phyloP scores from a whole-genome alignment of 768 basidiomycete species.

The Brasilioporus rufonigricans region DNA sequence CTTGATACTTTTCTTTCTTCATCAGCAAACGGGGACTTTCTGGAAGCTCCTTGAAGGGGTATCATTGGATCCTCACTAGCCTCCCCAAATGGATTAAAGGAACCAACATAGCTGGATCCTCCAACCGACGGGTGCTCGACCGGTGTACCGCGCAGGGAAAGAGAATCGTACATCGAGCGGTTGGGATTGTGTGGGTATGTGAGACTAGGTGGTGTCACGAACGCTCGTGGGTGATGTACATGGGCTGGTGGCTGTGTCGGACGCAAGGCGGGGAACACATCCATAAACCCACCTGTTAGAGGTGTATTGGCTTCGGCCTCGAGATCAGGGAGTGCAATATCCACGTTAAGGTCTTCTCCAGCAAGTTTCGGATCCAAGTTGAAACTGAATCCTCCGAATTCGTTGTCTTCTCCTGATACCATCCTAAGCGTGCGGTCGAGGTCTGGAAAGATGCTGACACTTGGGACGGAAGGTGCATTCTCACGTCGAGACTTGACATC shows the following conservation, averaged over 20 bases:
- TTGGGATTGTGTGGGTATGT: slow-evolving; percentile 45
- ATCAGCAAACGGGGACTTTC: slow-evolving; percentile 51
- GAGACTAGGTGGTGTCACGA: slow-evolving; percentile 53
- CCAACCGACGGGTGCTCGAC: slow-evolving; percentile 47
- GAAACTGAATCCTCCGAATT: slow-evolving; percentile 76
- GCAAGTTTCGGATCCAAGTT: slow-evolving; percentile 80
- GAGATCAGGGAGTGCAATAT: slow-evolving; percentile 48
- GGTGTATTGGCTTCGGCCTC: slow-evolving; percentile 47
- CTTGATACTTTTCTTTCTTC: slow-evolving; percentile 66
- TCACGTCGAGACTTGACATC: slow-evolving; percentile 79
- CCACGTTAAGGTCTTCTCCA: slow-evolving; percentile 38
- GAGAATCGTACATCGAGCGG: slow-evolving; percentile 58
- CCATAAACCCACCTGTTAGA: slow-evolving; percentile 63
- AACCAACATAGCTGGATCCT: slow-evolving; percentile 60
- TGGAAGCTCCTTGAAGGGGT: slow-evolving; percentile 24
- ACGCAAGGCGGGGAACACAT: slow-evolving; percentile 67
- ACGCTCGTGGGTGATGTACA: slow-evolving; percentile 28
- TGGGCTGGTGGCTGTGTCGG: slow-evolving; percentile 24
- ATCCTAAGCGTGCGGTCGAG: slow-evolving; percentile 81
- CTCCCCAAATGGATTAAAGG: slow-evolving; percentile 82
- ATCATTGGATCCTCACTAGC: slow-evolving; percentile 44
- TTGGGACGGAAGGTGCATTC: slow-evolving; percentile 39
- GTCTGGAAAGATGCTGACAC: slow-evolving; percentile 78
- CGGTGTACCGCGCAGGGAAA: slow-evolving; percentile 38
- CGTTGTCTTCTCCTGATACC: slow-evolving; percentile 60